Evolutionary conservation across 75 land plant genomes (phyloP).

Genomic region (Sequoiadendron giganteum): DNA sequence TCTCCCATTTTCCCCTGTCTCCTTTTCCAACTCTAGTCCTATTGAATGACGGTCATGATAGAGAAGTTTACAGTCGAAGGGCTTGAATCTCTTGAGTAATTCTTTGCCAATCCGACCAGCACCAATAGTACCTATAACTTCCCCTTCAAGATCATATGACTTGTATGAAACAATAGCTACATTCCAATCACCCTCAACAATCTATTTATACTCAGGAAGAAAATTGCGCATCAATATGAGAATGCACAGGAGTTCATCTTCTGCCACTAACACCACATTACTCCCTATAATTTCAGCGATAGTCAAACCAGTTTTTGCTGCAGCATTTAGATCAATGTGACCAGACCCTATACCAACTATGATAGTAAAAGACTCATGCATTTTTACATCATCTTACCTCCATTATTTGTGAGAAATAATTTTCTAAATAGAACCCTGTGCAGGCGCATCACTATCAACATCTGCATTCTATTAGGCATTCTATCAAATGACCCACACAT

Average conservation of each 20-base stretch:
- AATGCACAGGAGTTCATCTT: slow-evolving; percentile 94
- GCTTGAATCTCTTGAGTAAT: slow-evolving; percentile 78
- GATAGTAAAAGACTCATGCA: too few relatives aligned
- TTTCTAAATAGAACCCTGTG: too few relatives aligned
- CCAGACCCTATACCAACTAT: slow-evolving; percentile 99
- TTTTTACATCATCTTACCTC: too few relatives aligned
- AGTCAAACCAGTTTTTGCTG: slow-evolving; percentile 81
- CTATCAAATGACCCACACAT: too few relatives aligned
- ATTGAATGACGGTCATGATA: slow-evolving; percentile 82
- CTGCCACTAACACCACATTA: slow-evolving; percentile 90
- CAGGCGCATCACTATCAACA: too few relatives aligned
- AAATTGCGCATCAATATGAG: slow-evolving; percentile 86
- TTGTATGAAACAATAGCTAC: slow-evolving; percentile 76
- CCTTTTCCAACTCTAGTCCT: slow-evolving; percentile 63
- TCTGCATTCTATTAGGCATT: too few relatives aligned
- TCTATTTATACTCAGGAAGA: slow-evolving; percentile 75
- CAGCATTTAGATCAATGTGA: slow-evolving; percentile 88
- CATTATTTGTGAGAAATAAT: too few relatives aligned
- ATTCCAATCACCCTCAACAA: slow-evolving; percentile 81
- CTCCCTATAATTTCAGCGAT: slow-evolving; percentile 92
- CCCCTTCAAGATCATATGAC: slow-evolving; percentile 87
- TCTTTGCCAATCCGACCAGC: slow-evolving; percentile 89
- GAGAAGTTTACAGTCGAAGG: slow-evolving; percentile 84
- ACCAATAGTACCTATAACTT: slow-evolving; percentile 88
- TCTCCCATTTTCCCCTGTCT: slow-evolving; percentile 73